Percentiles rank a stretch among this genome's conserved stretches.
These are phyloP conservation scores for Kwoniella bestiolae DNA, from an alignment of 768 basidiomycete species.

Conservation along the genomic window DNA sequence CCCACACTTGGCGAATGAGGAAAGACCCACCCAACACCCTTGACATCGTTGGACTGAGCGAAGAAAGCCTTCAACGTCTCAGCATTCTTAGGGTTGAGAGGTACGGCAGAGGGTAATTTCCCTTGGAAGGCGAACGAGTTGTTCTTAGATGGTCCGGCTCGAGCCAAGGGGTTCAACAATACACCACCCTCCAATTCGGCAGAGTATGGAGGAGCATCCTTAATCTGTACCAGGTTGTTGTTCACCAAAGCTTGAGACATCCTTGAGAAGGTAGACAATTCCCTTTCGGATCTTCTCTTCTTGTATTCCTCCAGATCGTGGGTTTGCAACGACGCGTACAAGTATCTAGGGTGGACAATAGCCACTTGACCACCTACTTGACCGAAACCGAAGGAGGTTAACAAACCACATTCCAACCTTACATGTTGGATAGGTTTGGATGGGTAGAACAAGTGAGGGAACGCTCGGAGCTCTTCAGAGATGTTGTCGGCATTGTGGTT, in stretches of 20 bases:
- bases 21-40: conserved; percentile 69
- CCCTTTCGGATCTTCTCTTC: conserved; percentile 63
- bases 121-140: conserved; percentile 80
- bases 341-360: conserved; percentile 85
- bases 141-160: conserved; percentile 75
- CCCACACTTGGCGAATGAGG: background rate
- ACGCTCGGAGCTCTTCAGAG: conserved; percentile 74
- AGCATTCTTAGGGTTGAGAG: conserved; percentile 70
- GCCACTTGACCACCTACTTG: conserved; percentile 94
- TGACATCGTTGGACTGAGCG: conserved; percentile 61
- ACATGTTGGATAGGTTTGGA: conserved; percentile 95
- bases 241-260: conserved; percentile 94
- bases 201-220: conserved; percentile 86
- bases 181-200: conserved; percentile 83
- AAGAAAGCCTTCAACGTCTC: conserved; percentile 67
- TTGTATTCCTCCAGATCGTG: conserved; percentile 78
- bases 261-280: conserved; percentile 60
- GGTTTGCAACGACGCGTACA: conserved; percentile 81
- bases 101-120: conserved; percentile 63
- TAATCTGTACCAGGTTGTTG: conserved; percentile 90
- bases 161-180: conserved; percentile 87
- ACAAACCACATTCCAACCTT: conserved; percentile 65
- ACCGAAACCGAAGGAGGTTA: conserved; percentile 75
- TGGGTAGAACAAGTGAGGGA: conserved; percentile 92
- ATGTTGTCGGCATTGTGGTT: conserved; percentile 95